Evolutionary conservation across 306 rosid genomes (phyloP), one percentile per base, ranked within the genome.

Genomic region (Prunus armeniaca): DNA sequence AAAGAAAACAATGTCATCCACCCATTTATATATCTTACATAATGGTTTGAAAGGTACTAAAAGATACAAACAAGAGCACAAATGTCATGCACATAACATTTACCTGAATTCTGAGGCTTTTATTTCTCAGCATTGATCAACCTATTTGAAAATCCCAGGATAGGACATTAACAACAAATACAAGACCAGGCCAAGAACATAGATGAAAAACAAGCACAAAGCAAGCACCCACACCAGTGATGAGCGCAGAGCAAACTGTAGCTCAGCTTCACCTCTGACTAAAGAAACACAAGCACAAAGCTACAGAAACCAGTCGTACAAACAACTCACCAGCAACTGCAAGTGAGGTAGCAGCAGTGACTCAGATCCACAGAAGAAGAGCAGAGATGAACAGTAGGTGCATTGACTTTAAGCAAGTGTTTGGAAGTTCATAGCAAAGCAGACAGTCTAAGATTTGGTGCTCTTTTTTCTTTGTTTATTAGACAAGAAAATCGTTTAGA

Each of bases 351-450:
- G 62, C 81, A 52, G 57, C 57, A 52, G 62, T 20, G 28, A 81
- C 84, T 80, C 80, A 88, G 89, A 91, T 84, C 89, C 92, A 84
- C 51, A 28, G 68, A 69, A 69, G 71, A 56, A 52, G 79, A 74
- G 68, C 34, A 71, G 61, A 79, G 65, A 22, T 10, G 65, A 32
- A 9, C 41, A 79, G 81, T 74, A 71, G 86, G 84, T 74, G 86
- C 84, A 83, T 84, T 90, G 96, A 88, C 97, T 86, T 73, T 64
- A 73, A 43, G 43, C 79, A n/a, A 47, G 49, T 56, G 76, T 27
- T 34, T 68, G 82, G 69, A 78, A 60, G 76, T 81, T 72, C 82
- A 86, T 65, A 82, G 78, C 80, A 80, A 68, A 46, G 66, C 52
- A 76, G 32, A 47, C 7, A 45, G 46, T 19, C 45, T 9, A 65